Evolutionary conservation across 495 filamentous ascomycete genomes (phyloP).

Genomic region (Hypoxylon crocopeplum): DNA sequence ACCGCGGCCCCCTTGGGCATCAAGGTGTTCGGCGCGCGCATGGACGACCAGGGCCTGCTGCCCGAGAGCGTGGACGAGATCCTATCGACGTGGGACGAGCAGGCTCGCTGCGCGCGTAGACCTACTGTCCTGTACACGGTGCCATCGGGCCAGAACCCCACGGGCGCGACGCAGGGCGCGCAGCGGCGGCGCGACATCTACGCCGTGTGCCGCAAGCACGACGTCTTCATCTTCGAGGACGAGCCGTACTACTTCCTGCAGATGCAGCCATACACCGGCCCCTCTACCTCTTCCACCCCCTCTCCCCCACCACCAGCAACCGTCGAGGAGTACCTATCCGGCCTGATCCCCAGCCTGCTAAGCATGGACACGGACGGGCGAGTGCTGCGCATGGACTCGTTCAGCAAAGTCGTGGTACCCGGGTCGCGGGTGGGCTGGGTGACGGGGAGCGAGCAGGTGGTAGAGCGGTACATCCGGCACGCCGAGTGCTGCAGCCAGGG

Average conservation of each 20-base stretch:
- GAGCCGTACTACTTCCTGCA: conserved; percentile 98
- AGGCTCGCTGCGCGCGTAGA: conserved; percentile 62
- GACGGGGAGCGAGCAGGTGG: conserved; percentile 80
- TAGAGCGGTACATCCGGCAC: conserved; percentile 78
- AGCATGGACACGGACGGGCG: conserved; percentile 71
- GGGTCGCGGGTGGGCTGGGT: conserved; percentile 81
- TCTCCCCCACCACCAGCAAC: not conserved
- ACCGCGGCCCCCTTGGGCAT: conserved; percentile 80
- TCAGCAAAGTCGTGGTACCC: conserved; percentile 82
- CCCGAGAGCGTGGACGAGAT: conserved; percentile 70
- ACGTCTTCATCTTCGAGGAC: conserved; percentile 89
- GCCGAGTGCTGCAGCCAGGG: conserved; percentile 83
- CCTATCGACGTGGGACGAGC: conserved; percentile 70
- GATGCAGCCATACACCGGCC: conserved; percentile 80
- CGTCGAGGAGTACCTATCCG: conserved; percentile 54
- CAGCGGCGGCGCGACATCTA: conserved; percentile 75
- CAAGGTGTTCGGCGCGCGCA: conserved; percentile 70
- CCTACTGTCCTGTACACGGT: conserved; percentile 84
- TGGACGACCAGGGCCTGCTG: conserved; percentile 81
- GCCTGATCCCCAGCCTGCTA: conserved; percentile 66
- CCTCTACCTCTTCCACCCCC: conserved; percentile 34
- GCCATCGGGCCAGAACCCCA: conserved; percentile 90
- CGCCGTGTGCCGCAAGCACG: conserved; percentile 77
- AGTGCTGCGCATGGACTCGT: conserved; percentile 77
- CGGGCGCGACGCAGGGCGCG: conserved; percentile 78